Evolutionary conservation across 2,329 filamentous ascomycete species (phyloP), one percentile per base, ranked within the genome.

Genomic region (Alternaria sp.): DNA sequence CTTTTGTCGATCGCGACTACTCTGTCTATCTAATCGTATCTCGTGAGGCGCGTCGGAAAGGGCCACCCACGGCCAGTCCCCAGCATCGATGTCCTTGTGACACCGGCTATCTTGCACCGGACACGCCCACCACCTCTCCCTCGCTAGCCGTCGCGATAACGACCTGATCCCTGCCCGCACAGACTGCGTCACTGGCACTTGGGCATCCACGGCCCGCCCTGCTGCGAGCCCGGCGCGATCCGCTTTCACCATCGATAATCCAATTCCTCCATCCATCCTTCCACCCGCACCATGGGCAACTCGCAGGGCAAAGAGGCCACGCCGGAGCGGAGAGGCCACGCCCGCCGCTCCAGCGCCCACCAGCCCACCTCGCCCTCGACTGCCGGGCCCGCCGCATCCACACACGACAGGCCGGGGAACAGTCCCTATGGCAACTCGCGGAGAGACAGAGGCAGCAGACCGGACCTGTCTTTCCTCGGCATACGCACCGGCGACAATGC

Each of bases 381-480:
- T 26, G 65, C 66, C 46, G 74, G 67, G 30, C 73, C 69, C 37
- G 61, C 33, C 37, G 68, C 72, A 33, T 58, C 75, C 45, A 65
- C 72, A 21, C 71, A 75, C 67, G 73, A 75, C 67, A 66, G 72
- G 58, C 77, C 68, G 61, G 68, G 65, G 64, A 79, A 69, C 60
- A 71, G 66, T 57, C 65, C 83, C 55, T 85, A 86, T 55, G 60
- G 47, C 66, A 80, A 76, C 64, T 81, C 83, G 44, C 79, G 86
- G 55, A 81, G 79, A 58, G 83, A 83, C 56, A 82, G 87, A 68
- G 82, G 83, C 28, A 88, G 86, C 79, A 80, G 87, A 59, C 85
- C 84, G 45, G 87, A 90, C 69, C 81, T 90, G 33, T 86, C 87
- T 1, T 85, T 90, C 66, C 82, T 90, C 30, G 86, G 86, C 59